Evolutionary conservation across 345 rosid genomes (phyloP).

Genomic region (Hibiscus mutabilis): DNA sequence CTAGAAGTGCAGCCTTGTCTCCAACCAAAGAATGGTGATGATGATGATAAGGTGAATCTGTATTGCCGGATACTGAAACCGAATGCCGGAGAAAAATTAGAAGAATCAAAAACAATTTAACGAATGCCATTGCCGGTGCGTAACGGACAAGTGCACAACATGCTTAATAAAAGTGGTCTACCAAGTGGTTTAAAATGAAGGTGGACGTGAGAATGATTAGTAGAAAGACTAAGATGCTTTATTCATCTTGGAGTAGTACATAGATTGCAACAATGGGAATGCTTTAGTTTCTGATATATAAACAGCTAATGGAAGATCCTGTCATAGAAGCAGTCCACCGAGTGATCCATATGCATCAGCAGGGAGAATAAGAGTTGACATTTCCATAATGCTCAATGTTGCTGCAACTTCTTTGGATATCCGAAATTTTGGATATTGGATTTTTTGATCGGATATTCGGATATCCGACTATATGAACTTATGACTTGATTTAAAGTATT

Average conservation of each 20-base stretch:
- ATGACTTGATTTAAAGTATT: too few species aligned
- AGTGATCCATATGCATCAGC: neutral
- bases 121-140: neutral
- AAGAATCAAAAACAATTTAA: neutral
- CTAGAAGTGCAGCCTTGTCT: slow-evolving; percentile 46
- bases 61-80: neutral
- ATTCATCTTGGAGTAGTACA: too few species aligned
- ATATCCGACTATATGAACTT: too few species aligned
- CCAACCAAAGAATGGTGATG: slow-evolving; percentile 20
- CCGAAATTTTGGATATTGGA: too few species aligned
- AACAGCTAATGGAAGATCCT: neutral
- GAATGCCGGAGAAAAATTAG: neutral
- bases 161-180: too few species aligned
- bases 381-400: neutral
- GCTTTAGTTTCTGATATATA: neutral
- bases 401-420: neutral
- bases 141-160: too few species aligned
- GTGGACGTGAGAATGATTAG: too few species aligned
- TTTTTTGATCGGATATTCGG: too few species aligned
- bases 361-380: neutral
- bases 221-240: too few species aligned
- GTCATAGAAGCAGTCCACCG: neutral
- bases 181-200: too few species aligned
- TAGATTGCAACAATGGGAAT: neutral
- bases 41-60: slow-evolving; percentile 15